phyloP scores from a whole-genome alignment of 129 eudicot species.

The Tagetes patula region DNA sequence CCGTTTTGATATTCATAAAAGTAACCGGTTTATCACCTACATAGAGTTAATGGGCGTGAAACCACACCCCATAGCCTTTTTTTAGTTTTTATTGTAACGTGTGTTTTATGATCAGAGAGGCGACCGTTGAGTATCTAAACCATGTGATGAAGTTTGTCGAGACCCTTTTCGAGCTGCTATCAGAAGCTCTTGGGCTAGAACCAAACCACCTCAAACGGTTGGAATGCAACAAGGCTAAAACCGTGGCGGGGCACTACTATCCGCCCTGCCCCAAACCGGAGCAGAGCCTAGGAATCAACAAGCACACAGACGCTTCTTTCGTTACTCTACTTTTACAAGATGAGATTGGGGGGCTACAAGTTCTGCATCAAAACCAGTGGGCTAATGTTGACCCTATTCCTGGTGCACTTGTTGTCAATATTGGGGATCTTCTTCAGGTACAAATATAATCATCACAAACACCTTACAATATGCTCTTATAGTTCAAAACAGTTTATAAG shows the following conservation, averaged over 20 bases:
- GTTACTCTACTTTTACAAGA: conserved; percentile 49
- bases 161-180: conserved; percentile 38
- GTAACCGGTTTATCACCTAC: too few relatives aligned
- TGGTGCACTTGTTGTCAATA: conserved; percentile 42
- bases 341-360: conserved; percentile 51
- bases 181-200: conserved; percentile 53
- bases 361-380: conserved; percentile 48
- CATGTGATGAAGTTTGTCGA: conserved; percentile 35
- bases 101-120: conserved; percentile 30
- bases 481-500: too few relatives aligned
- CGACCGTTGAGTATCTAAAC: conserved; percentile 36
- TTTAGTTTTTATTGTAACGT: too few relatives aligned
- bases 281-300: conserved; percentile 38
- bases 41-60: too few relatives aligned
- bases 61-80: too few relatives aligned
- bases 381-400: conserved; percentile 37
- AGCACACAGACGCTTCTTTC: conserved; percentile 48
- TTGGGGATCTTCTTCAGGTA: conserved; percentile 59
- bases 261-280: conserved; percentile 67
- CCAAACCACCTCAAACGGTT: conserved; percentile 35
- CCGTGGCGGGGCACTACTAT: conserved; percentile 41
- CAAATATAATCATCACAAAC: too few relatives aligned
- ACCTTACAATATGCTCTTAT: too few relatives aligned
- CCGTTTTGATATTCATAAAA: too few relatives aligned
- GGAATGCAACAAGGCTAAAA: conserved; percentile 35